These are phyloP conservation scores for Tricholoma matsutake DNA, from an alignment of 768 basidiomycete genomes.

Conservation along the genomic window DNA sequence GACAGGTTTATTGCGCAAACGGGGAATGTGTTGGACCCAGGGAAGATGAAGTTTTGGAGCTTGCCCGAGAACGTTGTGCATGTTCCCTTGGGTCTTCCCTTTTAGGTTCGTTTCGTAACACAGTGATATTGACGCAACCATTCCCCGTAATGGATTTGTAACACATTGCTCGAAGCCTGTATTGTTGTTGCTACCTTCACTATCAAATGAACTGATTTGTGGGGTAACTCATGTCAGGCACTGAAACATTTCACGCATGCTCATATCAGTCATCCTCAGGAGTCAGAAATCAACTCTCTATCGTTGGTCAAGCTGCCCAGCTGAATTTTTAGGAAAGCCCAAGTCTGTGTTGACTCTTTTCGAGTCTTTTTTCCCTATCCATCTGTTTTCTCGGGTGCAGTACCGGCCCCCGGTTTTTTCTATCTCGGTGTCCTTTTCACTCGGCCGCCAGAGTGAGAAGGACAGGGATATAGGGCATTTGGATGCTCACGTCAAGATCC, in stretches of 20 bases:
- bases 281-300: background rate
- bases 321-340: background rate
- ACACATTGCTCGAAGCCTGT: background rate
- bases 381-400: too few relatives aligned
- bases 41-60: slow-evolving; percentile 6
- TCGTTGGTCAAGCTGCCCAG: background rate
- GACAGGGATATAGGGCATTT: too few relatives aligned
- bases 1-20: slow-evolving; percentile 1
- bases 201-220: background rate
- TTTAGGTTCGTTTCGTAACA: background rate
- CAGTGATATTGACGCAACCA: slow-evolving; percentile 3
- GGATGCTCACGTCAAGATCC: too few relatives aligned
- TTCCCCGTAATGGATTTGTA: background rate
- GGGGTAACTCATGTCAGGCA: background rate
- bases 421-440: too few relatives aligned
- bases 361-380: background rate
- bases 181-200: background rate
- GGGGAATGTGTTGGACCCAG: background rate
- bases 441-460: too few relatives aligned
- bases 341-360: background rate
- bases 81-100: slow-evolving; percentile 3
- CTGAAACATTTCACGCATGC: background rate
- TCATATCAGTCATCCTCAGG: background rate
- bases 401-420: too few relatives aligned
- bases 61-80: slow-evolving; percentile 1